These are phyloP conservation scores for Leptographium galeiforme DNA, from an alignment of 2,329 filamentous ascomycete species.

Conservation along the genomic window DNA sequence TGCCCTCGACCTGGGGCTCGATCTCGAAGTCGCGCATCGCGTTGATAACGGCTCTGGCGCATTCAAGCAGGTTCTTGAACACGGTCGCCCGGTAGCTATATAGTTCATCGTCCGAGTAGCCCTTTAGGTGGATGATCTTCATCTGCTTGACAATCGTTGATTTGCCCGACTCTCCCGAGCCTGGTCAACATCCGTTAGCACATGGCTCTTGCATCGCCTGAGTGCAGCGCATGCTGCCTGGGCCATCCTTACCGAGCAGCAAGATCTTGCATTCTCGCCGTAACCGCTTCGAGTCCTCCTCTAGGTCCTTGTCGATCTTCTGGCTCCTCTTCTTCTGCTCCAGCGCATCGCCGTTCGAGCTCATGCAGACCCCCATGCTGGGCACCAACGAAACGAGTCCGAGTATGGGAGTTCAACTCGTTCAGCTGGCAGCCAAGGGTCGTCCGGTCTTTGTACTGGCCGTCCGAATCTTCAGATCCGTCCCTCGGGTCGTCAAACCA, in stretches of 20 bases:
- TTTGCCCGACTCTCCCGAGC: slow-evolving; percentile 95
- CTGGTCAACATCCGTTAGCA: slow-evolving; percentile 29
- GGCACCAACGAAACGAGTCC: too few relatives aligned
- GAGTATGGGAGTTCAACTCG: background rate
- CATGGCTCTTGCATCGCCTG: too few relatives aligned
- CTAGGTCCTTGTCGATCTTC: slow-evolving; percentile 82
- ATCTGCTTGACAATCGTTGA: slow-evolving; percentile 99
- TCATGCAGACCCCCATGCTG: slow-evolving; percentile 86
- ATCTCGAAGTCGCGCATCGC: slow-evolving; percentile 90
- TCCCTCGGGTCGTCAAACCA: background rate
- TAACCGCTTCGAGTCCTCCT: slow-evolving; percentile 87
- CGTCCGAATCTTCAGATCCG: background rate
- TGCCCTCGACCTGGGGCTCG: slow-evolving; percentile 57
- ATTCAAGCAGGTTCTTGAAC: slow-evolving; percentile 96
- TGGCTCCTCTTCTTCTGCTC: slow-evolving; percentile 95
- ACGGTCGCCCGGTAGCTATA: slow-evolving; percentile 90
- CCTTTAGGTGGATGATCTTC: slow-evolving; percentile 99
- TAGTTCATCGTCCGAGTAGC: slow-evolving; percentile 87
- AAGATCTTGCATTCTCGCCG: slow-evolving; percentile 98
- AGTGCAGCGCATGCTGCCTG: background rate
- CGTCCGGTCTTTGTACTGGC: background rate
- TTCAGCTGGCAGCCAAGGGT: too few relatives aligned
- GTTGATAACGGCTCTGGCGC: slow-evolving; percentile 80
- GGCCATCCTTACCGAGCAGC: slow-evolving; percentile 59
- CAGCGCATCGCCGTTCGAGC: slow-evolving; percentile 69